Base-by-base conservation (phyloP, 192 early-diverging fungal genomes). In the Polychytrium aggregatum region DNA sequence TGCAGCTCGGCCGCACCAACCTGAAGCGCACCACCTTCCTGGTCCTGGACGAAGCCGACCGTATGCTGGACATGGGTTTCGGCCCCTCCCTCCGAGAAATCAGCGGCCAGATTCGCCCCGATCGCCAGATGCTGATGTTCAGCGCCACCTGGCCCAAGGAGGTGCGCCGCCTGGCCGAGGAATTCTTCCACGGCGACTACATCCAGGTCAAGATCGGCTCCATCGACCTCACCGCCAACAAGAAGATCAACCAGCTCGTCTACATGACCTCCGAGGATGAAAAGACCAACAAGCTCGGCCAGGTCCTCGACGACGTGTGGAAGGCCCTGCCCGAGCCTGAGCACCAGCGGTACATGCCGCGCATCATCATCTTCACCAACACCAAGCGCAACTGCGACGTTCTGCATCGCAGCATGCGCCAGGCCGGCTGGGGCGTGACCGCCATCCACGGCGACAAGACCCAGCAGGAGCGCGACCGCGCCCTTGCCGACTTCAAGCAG, bases 391-490 rank as follows among this genome's bases (percentile, higher is more conserved):
- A 81, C 71, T 92, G 91, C 13, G 94, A 97, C 58, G 79, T 83
- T 43, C 76, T 96, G 21, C 83, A 77, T 53, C 82, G 89, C 63
- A 86, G 83, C 44, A 68, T 98, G 53, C 57, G 79, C 28, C 50
- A 67, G 53, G 67, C 82, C 53, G 69, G 68, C 56, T 90, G 93
- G 65, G 82, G 86, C n/a, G 92, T 92, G 13, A 89, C 92, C 17
- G 74, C 90, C 30, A 98, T 98, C 65, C 92, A 98, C 64, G 95
- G 95, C 37, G 92, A 97, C 62, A 81, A 90, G 44, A 86, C 85
- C 16, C 92, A 98, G 67, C 78, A 83, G 29, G 95, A 97, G 60
- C 86, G 95, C 65, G 92, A 98, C 64, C 74, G 80, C 35, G 91
- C 91, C 1, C 69, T 98, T 20, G 76, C 84, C 45, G 76, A 65